phyloP scores from a whole-genome alignment of 305 asterid genomes.

The Solanum hybrid region DNA sequence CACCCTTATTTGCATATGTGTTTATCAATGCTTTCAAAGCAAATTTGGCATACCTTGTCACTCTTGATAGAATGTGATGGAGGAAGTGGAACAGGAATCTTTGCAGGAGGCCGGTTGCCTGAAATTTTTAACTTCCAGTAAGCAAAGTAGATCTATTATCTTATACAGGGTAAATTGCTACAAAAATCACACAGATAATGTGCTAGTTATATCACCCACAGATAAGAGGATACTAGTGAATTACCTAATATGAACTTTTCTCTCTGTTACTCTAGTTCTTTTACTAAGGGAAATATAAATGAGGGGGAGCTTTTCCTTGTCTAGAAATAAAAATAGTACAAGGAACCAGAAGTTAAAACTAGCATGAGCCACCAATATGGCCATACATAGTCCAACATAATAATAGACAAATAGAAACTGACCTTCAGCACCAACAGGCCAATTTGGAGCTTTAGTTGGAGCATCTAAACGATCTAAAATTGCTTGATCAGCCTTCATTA shows the following conservation, averaged over 20 bases:
- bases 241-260: background rate
- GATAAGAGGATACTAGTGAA: background rate
- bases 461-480: slow-evolving; percentile 76
- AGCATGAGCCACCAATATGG: background rate
- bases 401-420: slow-evolving; percentile 16
- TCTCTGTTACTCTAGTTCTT: background rate
- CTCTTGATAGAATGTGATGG: slow-evolving; percentile 51
- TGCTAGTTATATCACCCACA: background rate
- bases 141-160: background rate
- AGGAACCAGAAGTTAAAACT: background rate
- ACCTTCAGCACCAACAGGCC: slow-evolving; percentile 97
- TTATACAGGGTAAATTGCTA: background rate
- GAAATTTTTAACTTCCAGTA: slow-evolving; percentile 11
- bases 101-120: slow-evolving; percentile 89
- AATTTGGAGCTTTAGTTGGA: slow-evolving; percentile 88
- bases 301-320: background rate
- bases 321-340: slow-evolving; percentile 1
- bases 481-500: slow-evolving; percentile 75
- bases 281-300: background rate
- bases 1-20: background rate
- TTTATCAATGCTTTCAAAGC: background rate
- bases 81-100: slow-evolving; percentile 92
- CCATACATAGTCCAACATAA: background rate
- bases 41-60: slow-evolving; percentile 47
- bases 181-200: background rate